Evolutionary conservation across 345 rosid genomes (phyloP), one percentile per base, ranked within the genome.

Genomic region (Moricandia moricandioides): DNA sequence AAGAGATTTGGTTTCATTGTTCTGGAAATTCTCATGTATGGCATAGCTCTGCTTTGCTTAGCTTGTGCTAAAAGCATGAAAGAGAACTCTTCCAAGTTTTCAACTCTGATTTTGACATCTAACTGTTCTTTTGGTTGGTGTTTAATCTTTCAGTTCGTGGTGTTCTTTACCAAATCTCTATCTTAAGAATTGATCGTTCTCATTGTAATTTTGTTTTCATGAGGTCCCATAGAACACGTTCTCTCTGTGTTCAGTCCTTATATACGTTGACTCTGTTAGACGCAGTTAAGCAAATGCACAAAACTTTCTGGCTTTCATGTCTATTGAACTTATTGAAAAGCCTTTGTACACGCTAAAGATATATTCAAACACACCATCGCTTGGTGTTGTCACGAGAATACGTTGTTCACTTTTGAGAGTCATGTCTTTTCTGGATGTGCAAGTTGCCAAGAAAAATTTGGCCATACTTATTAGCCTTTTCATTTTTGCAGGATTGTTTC

Each of bases 401-500:
- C n/a, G n/a, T n/a, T n/a, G n/a, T n/a, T n/a, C n/a, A n/a, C n/a
- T n/a, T n/a, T n/a, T n/a, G n/a, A n/a, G n/a, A n/a, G n/a, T n/a
- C n/a, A n/a, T n/a, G n/a, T n/a, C n/a, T n/a, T n/a, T n/a, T n/a
- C n/a, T 34, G n/a, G 35, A 49, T 65, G 30, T 29, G 40, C 29
- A 34, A 72, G 63, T 67, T 67, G 40, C 39, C 12, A 39, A 65
- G 27, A 49, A 9, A 58, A 10, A 37, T 62, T 45, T 60, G n/a
- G 47, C 71, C 27, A 43, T 31, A 40, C 47, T 69, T 59, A 67
- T 79, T 55, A 45, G 61, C 52, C 60, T 65, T 47, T 57, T 40
- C n/a, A 14, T 63, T 51, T 74, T 65, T 18, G 37, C 58, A 64
- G 76, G 65, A 51, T 10, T 61, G 52, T 54, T 75, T 66, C 43